Conservation (phyloP, 495 filamentous ascomycete species). For the Daldinia loculata region DNA sequence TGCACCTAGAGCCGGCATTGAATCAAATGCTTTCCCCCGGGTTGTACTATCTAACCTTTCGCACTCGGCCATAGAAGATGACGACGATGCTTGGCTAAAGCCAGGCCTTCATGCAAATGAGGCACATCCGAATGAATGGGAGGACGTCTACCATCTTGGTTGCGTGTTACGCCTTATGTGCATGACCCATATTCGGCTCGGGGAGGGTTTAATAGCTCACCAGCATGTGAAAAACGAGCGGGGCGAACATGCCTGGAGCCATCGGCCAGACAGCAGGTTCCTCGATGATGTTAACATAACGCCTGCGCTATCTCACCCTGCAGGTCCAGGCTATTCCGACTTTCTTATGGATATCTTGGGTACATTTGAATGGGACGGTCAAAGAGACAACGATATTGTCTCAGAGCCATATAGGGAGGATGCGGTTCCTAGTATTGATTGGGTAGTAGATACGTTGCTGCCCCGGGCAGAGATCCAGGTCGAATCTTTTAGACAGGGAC, state of each 20-base stretch:
- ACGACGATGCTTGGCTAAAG: neutral
- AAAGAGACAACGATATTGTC: neutral
- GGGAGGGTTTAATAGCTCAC: neutral
- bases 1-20: neutral
- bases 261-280: conserved; percentile 13
- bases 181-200: conserved; percentile 13
- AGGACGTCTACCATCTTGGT: conserved; percentile 14
- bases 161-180: conserved; percentile 13
- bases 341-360: neutral
- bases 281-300: neutral
- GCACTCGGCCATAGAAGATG: neutral
- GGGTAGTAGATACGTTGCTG: neutral
- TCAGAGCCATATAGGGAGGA: too few relatives aligned
- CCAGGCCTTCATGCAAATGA: neutral
- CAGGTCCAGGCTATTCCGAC: neutral
- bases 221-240: conserved; percentile 1
- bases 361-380: conserved; percentile 1
- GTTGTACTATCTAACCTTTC: conserved; percentile 3
- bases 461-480: neutral
- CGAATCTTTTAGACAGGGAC: neutral
- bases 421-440: neutral
- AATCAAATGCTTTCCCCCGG: conserved; percentile 6
- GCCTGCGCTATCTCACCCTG: neutral
- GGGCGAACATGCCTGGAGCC: neutral
- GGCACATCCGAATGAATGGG: neutral